Base-by-base conservation (phyloP, 331 rosid genomes). In the Phaseolus coccineus region DNA sequence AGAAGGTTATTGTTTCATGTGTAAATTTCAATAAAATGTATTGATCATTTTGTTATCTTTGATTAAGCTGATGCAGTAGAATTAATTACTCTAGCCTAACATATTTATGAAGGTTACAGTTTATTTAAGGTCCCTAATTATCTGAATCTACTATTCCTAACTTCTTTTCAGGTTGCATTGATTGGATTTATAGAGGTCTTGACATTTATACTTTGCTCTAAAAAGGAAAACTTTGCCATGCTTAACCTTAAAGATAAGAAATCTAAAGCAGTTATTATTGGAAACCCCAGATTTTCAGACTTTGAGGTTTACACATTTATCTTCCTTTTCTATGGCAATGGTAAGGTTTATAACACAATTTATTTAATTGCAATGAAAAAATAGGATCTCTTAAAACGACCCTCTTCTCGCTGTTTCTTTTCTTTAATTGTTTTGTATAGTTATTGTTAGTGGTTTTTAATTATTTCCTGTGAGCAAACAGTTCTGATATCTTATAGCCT, bases 251-350 rank as follows among this genome's bases (percentile, higher is more conserved):
- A 84, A 86, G 94, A 95, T 85, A 92, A 90, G 63, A 84, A 88
- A 83, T 87, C 87, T 25, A 85, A 81, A 24, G 94, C 92, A 0
- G 96, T 95, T 71, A 77, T 90, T 77, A 89, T 95, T 67, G 99
- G 86, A 72, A 95, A 95, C 83, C 98, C 98, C 56, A 92, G 98
- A 44, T 90, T 94, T 15, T 83, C 99, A 62, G 99, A 95, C 87
- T 90, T 87, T 83, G 96, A 95, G 96, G 97, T 93, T 69, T 71
- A 68, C 66, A 42, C 65, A 30, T 63, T 56, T 8, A 11, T 53
- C 66, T 71, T 52, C 48, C 56, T 57, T 69, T 50, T 61, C 50
- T 50, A 52, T 31, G 24, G 19, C 35, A 62, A 12, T 59, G 31
- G 58, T 67, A 63, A 30, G 46, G 31, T 62, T 82, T 70, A 68